These are phyloP conservation scores for Phyllosticta capitalensis DNA, from an alignment of 2,329 filamentous ascomycete genomes.

Conservation along the genomic window DNA sequence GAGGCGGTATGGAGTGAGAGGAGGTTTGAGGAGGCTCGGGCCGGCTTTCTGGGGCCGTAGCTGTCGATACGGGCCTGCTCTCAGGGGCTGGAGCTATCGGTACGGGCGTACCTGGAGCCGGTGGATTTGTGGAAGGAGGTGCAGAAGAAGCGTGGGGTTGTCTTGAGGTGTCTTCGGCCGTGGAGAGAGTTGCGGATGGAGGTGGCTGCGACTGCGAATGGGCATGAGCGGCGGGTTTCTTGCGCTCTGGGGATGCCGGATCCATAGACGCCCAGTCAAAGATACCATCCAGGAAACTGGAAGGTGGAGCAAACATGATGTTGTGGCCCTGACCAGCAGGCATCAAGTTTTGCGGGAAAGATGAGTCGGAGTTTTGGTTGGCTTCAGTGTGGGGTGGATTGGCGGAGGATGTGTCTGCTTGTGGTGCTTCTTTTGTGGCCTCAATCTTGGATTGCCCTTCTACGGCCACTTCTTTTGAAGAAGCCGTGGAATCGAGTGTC, in stretches of 20 bases:
- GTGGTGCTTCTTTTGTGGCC: neutral
- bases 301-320: conserved; percentile 26
- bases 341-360: neutral
- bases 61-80: conserved; percentile 22
- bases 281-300: conserved; percentile 28
- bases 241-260: conserved; percentile 10
- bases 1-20: conserved; percentile 23
- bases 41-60: conserved; percentile 34
- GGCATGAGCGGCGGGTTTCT: conserved; percentile 1
- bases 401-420: neutral
- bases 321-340: conserved; percentile 12
- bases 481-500: neutral
- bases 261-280: conserved; percentile 24
- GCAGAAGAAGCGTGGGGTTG: neutral
- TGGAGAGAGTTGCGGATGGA: conserved; percentile 15
- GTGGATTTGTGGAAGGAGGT: neutral
- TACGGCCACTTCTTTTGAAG: neutral
- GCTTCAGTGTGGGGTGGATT: neutral
- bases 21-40: neutral
- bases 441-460: neutral
- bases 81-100: conserved; percentile 28
- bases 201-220: conserved; percentile 10
- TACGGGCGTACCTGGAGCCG: conserved; percentile 1
- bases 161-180: neutral
- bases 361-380: neutral